These are phyloP conservation scores for Trichoderma parareesei DNA, from an alignment of 495 filamentous ascomycete species.

Conservation along the genomic window DNA sequence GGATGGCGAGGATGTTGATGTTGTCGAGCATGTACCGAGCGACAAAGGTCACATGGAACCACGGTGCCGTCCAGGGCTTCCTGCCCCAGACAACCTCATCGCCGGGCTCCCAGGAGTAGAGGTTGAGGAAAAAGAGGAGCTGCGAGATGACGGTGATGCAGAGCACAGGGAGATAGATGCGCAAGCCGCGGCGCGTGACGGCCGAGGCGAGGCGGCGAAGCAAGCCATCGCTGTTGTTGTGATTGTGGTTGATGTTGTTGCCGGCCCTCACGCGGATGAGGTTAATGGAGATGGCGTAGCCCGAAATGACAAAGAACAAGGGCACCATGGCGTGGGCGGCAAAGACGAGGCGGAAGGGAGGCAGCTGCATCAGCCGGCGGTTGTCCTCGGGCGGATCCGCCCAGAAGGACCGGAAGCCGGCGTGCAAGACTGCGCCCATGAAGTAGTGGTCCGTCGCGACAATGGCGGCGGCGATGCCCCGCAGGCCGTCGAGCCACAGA, in stretches of 20 bases:
- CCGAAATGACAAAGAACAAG: slow-evolving; percentile 57
- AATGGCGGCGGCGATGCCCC: slow-evolving; percentile 34
- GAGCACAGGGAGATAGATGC: slow-evolving; percentile 1
- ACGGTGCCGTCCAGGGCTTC: neutral
- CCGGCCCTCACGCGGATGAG: neutral
- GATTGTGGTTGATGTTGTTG: too few species aligned
- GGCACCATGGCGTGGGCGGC: slow-evolving; percentile 52
- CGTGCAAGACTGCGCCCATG: neutral
- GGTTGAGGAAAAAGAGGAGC: slow-evolving; percentile 4
- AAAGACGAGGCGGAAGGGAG: slow-evolving; percentile 47
- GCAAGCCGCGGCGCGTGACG: slow-evolving; percentile 1
- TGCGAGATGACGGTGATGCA: slow-evolving; percentile 1
- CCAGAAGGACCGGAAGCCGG: slow-evolving; percentile 7
- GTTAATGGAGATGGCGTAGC: slow-evolving; percentile 37
- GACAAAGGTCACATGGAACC: neutral
- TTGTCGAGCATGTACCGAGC: slow-evolving; percentile 8
- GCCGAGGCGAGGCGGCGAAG: neutral
- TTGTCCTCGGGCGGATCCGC: slow-evolving; percentile 5
- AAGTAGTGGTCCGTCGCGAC: slow-evolving; percentile 28
- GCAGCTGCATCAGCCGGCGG: slow-evolving; percentile 36
- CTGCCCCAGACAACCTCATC: slow-evolving; percentile 2
- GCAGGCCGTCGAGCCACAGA: slow-evolving; percentile 32
- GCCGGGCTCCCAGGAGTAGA: neutral
- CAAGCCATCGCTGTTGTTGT: neutral
- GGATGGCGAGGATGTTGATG: slow-evolving; percentile 10